Conservation (phyloP, 805 yeast species). For the Babjeviella inositovora region DNA sequence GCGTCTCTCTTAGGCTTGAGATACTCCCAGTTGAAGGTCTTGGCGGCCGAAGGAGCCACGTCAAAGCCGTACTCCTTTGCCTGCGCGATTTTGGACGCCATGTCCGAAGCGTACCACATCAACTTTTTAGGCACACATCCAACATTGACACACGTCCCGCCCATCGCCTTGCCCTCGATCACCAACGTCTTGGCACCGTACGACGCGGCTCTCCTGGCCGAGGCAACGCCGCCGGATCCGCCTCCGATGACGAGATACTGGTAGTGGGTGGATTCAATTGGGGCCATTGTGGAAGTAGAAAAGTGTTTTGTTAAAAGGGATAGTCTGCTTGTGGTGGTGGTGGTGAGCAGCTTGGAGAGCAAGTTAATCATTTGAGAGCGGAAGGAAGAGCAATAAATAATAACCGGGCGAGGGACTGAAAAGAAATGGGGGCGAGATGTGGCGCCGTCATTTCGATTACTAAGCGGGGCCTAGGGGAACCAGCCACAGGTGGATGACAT, state of each 20-base stretch:
- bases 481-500: no score
- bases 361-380: constrained; percentile 22
- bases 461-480: no score
- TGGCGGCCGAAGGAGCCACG: constrained; percentile 33
- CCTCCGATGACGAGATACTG: constrained; percentile 96
- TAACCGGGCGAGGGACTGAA: no score
- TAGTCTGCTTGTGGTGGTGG: constrained; percentile 3
- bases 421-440: no score
- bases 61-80: constrained; percentile 76
- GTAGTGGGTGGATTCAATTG: constrained; percentile 39
- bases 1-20: constrained; percentile 88
- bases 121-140: constrained; percentile 99
- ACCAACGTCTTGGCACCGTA: constrained; percentile 82
- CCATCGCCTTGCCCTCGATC: constrained; percentile 70
- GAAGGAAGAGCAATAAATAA: no score
- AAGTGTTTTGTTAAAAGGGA: constrained; percentile 9
- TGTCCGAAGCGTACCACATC: constrained; percentile 95
- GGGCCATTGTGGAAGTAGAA: constrained; percentile 29
- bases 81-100: constrained; percentile 59
- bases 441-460: no score
- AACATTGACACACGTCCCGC: constrained; percentile 98
- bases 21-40: constrained; percentile 65
- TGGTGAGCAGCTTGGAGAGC: constrained; percentile 18
- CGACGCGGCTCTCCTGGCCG: constrained; percentile 90
- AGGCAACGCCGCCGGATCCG: constrained; percentile 99